These are phyloP conservation scores for Zymoseptoria passerinii DNA, from an alignment of 2,329 filamentous ascomycete genomes.

Conservation along the genomic window DNA sequence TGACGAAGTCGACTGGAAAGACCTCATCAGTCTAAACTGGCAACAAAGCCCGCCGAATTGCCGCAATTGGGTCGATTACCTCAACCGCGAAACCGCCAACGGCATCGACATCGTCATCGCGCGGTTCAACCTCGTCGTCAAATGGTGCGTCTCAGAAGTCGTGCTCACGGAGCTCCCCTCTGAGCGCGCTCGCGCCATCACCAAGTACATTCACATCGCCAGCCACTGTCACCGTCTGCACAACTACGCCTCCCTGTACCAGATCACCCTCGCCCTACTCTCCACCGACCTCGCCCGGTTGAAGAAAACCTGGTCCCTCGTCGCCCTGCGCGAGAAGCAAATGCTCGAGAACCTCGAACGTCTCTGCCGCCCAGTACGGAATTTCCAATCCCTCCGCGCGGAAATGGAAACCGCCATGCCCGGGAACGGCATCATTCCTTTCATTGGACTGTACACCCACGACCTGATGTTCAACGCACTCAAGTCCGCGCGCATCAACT, in stretches of 20 bases:
- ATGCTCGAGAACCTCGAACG: slow-evolving; percentile 61
- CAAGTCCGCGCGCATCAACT: slow-evolving; percentile 62
- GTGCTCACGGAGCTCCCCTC: slow-evolving; percentile 63
- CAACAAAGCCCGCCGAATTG: slow-evolving; percentile 48
- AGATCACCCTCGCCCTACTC: slow-evolving; percentile 68
- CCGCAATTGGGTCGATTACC: slow-evolving; percentile 67
- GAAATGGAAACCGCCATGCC: slow-evolving; percentile 62
- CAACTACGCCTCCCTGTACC: slow-evolving; percentile 78
- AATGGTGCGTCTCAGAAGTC: slow-evolving; percentile 75
- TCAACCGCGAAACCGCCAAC: slow-evolving; percentile 47
- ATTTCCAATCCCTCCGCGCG: slow-evolving; percentile 66
- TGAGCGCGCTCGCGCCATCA: slow-evolving; percentile 67
- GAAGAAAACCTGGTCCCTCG: slow-evolving; percentile 60
- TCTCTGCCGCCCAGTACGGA: slow-evolving; percentile 67
- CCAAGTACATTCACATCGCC: slow-evolving; percentile 77
- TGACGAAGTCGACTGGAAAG: slow-evolving; percentile 82
- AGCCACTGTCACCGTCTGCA: slow-evolving; percentile 64
- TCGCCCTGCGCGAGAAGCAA: slow-evolving; percentile 56
- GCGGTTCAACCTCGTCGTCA: slow-evolving; percentile 80
- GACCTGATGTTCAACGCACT: slow-evolving; percentile 76
- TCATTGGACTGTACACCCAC: slow-evolving; percentile 73
- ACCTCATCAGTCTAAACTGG: slow-evolving; percentile 76
- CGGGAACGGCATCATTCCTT: slow-evolving; percentile 70
- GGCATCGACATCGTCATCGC: slow-evolving; percentile 79
- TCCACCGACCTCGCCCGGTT: slow-evolving; percentile 64